Conservation (phyloP, 2,329 filamentous ascomycete species). For the Claviceps paspali region DNA sequence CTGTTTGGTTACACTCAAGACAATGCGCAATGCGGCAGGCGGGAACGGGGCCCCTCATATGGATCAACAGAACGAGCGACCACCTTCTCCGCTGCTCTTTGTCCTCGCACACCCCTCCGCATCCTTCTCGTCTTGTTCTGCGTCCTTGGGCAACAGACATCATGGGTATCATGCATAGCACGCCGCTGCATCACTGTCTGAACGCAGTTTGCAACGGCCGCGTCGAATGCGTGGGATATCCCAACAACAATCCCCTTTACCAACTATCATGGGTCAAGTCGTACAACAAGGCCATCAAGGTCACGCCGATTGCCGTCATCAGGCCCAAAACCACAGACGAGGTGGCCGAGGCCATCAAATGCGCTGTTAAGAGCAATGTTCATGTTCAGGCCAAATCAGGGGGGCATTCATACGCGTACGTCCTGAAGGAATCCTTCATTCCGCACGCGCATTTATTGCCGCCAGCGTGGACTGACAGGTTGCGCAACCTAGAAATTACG, state of each 20-base stretch:
- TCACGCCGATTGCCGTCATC: slow-evolving; percentile 40
- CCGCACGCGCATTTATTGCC: no score
- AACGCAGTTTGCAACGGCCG: slow-evolving; percentile 29
- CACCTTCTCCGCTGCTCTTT: not conserved
- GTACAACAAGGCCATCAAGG: slow-evolving; percentile 35
- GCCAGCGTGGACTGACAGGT: no score
- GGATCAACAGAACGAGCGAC: not conserved
- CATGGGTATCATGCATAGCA: slow-evolving; percentile 30
- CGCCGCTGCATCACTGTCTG: slow-evolving; percentile 29
- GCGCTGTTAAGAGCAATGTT: slow-evolving; percentile 31
- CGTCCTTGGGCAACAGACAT: not conserved
- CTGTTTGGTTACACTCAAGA: no score
- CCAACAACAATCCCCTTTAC: slow-evolving; percentile 27
- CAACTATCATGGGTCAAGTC: slow-evolving; percentile 33
- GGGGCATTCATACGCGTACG: slow-evolving; percentile 48
- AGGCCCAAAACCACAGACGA: slow-evolving; percentile 36
- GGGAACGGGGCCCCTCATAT: no score
- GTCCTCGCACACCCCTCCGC: no score
- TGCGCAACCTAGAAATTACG: slow-evolving; percentile 18
- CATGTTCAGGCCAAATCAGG: slow-evolving; percentile 48
- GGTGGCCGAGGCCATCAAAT: slow-evolving; percentile 41
- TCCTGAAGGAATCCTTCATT: not conserved
- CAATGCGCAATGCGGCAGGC: no score
- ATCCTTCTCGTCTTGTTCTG: not conserved
- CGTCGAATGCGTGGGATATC: slow-evolving; percentile 30